Percentiles rank a stretch among this genome's conserved stretches.
phyloP scores from a whole-genome alignment of 495 filamentous ascomycete species.

The Parachaetomium inaequale region DNA sequence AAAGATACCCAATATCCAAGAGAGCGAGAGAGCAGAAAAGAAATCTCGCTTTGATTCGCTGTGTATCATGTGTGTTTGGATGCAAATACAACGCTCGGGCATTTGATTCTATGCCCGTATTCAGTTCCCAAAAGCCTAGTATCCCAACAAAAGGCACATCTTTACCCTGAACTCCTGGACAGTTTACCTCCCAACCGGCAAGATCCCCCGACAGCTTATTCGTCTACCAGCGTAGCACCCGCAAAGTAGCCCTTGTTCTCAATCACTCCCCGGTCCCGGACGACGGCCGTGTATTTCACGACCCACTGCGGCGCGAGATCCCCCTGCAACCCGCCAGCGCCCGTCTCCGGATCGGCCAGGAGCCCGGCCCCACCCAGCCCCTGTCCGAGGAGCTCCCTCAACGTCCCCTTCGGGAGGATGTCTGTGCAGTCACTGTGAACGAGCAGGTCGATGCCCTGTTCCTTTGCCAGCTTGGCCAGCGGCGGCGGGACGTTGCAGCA shows the following conservation, averaged over 20 bases:
- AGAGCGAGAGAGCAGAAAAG: constrained; percentile 12
- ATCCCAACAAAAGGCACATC: neutral
- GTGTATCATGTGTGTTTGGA: neutral
- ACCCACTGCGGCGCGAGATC: constrained; percentile 89
- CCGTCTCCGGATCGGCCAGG: constrained; percentile 50
- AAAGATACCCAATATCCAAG: constrained; percentile 12
- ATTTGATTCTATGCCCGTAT: neutral
- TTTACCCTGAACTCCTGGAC: constrained; percentile 9
- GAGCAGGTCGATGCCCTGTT: constrained; percentile 78
- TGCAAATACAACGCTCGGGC: neutral
- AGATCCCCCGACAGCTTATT: constrained; percentile 7
- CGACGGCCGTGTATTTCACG: constrained; percentile 97
- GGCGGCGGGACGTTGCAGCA: constrained; percentile 94
- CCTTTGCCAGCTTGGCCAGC: constrained; percentile 78
- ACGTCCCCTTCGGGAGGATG: constrained; percentile 78
- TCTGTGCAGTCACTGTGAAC: constrained; percentile 95
- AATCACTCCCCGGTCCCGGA: constrained; percentile 90
- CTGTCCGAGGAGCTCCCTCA: constrained; percentile 75
- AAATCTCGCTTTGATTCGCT: constrained; percentile 2
- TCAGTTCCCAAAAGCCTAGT: neutral
- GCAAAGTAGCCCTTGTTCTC: constrained; percentile 99
- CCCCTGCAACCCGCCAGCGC: constrained; percentile 58
- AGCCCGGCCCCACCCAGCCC: constrained; percentile 62
- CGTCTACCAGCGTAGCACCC: constrained; percentile 59
- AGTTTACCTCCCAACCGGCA: neutral